Base-by-base conservation (phyloP, 495 filamentous ascomycete species). In the Neurospora discreta region DNA sequence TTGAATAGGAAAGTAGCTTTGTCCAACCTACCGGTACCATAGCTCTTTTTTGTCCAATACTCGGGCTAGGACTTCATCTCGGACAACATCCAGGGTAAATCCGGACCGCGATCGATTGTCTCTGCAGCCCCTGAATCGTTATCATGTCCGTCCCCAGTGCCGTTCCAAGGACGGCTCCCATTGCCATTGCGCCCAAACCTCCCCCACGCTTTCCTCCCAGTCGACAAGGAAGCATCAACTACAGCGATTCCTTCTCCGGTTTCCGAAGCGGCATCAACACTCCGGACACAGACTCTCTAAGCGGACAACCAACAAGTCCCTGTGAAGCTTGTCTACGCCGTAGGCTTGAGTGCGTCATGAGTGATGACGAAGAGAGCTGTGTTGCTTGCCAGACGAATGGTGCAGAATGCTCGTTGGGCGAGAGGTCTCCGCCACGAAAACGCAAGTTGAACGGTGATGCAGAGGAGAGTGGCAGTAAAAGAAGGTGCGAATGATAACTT, bases 331-430 rank as follows among this genome's bases (percentile, higher is more conserved):
- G 95, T 82, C 85, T 93, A 71, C 88, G 89, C 81, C 85, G 94
- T 78, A 93, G 94, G 81, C 93, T 90, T 76, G 90, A 93, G 76
- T 99, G 95, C 83, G 93, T 96, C 71, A 92, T 97, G 82, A 91
- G 93, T 78, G 88, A 89, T 60, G 89, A 89, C 36, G 86, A 89
- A 42, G 85, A 86, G 38, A 85, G 82, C 76, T 91, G 89, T 78
- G 83, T 89, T 71, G 83, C 89, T 41, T 91, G 89, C 78, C 85
- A 88, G 78, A 85, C 86, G 78, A 87, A 85, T 75, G 86, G 85
- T 58, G 84, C 86, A 76, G 86, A 88, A 38, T 91, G 89, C 77
- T 90, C 89, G 8, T 85, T 90, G 79, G 82, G 85, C 39, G 87
- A 87, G 67, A 92, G 93, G 71, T 85, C 88, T 30, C 88, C 87